A percentile compares a stretch with the other conserved stretches of the same genome.
Evolutionary conservation across 208 protist genomes (phyloP).

Genomic region (Trypanosoma mega): DNA sequence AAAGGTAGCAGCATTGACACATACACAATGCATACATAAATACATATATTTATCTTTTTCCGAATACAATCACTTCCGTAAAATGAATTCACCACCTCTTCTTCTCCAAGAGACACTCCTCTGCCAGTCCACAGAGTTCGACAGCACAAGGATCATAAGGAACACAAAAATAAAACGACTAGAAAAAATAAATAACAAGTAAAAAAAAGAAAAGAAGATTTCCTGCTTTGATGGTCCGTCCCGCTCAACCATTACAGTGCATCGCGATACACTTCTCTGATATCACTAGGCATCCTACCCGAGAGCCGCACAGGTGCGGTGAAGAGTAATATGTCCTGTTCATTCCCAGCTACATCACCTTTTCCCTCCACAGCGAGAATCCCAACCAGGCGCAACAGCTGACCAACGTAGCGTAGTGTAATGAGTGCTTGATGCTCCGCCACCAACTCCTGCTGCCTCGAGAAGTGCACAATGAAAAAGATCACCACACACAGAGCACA

Average conservation of each 20-base stretch:
- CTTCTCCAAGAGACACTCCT: too few species aligned
- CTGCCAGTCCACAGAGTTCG: too few species aligned
- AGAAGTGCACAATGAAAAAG: conserved; percentile 28
- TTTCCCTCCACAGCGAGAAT: conserved; percentile 24
- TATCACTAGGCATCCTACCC: too few species aligned
- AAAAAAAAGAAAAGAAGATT: background rate
- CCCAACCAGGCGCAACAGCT: conserved; percentile 27
- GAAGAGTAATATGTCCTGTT: conserved; percentile 21
- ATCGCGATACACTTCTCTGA: conserved; percentile 17
- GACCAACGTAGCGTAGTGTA: conserved; percentile 28
- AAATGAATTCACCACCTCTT: too few species aligned
- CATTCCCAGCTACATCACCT: background rate
- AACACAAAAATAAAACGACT: conserved; percentile 1
- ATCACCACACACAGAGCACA: conserved; percentile 27
- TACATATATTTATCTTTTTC: too few species aligned
- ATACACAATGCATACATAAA: too few species aligned
- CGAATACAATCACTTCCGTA: too few species aligned
- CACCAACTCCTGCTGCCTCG: conserved; percentile 14
- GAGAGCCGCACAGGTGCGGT: too few species aligned
- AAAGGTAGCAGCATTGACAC: too few species aligned
- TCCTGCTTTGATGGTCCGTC: too few species aligned
- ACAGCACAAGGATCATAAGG: conserved; percentile 5
- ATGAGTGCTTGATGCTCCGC: conserved; percentile 32
- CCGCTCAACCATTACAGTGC: conserved; percentile 14
- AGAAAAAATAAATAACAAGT: background rate